Evolutionary conservation across 495 filamentous ascomycete species (phyloP).

Genomic region (Podospora tetraspora): DNA sequence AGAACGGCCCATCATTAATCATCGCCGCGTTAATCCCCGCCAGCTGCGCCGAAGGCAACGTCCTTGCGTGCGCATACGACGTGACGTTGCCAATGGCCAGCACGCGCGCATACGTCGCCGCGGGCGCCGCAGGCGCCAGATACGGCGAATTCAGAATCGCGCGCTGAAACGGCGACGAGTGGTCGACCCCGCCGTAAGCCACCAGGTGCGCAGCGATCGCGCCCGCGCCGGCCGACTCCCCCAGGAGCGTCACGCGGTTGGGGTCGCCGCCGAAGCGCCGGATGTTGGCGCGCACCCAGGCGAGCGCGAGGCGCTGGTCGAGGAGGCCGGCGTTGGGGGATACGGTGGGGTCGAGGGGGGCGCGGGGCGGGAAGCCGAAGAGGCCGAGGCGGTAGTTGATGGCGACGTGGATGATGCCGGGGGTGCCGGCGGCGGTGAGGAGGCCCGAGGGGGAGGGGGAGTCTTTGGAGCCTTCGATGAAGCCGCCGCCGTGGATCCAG

Average conservation of each 20-base stretch:
- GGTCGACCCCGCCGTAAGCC: not conserved
- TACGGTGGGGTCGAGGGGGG: not conserved
- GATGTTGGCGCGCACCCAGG: conserved; percentile 11
- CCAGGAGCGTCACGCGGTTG: conserved; percentile 1
- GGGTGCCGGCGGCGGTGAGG: not conserved
- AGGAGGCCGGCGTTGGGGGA: conserved; percentile 12
- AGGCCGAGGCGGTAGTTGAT: conserved; percentile 20
- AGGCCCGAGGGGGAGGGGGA: conserved; percentile 8
- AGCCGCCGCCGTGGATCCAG: conserved; percentile 18
- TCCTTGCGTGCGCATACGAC: not conserved
- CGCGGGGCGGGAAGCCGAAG: conserved; percentile 13
- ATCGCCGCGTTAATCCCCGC: conserved; percentile 1
- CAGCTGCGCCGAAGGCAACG: not conserved
- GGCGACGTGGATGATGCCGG: conserved; percentile 5
- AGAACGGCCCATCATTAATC: not conserved
- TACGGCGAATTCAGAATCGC: conserved; percentile 7
- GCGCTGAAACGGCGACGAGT: not conserved
- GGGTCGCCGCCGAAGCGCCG: conserved; percentile 11
- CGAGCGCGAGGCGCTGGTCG: conserved; percentile 15
- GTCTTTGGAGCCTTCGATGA: conserved; percentile 9
- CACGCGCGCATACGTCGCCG: not conserved
- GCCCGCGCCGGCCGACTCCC: conserved; percentile 10
- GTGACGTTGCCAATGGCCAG: not conserved
- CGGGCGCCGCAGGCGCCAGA: conserved; percentile 1
- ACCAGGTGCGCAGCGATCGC: not conserved